Evolutionary conservation across 1,139 yeast species (phyloP).

Genomic region (Oligophagozyma castellii): DNA sequence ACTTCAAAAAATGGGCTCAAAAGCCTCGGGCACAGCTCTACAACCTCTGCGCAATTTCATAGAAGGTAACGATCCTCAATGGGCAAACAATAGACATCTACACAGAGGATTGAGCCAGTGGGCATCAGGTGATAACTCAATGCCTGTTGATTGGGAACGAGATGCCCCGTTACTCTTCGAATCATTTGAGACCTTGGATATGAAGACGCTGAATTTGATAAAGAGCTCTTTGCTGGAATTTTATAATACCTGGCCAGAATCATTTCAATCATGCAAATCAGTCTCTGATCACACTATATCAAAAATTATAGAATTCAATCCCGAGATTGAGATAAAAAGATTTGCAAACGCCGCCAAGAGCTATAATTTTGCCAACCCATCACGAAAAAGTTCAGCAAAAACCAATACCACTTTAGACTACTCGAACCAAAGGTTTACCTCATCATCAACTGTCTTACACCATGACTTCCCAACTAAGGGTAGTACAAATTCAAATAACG

Average conservation of each 20-base stretch:
- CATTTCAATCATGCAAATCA: conserved; percentile 51
- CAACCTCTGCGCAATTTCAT: conserved; percentile 28
- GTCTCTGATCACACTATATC: conserved; percentile 56
- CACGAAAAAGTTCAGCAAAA: conserved; percentile 4
- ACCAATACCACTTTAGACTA: conserved; percentile 9
- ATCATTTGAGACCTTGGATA: conserved; percentile 64
- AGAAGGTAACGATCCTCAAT: conserved; percentile 37
- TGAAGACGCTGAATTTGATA: conserved; percentile 46
- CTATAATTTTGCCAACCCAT: conserved; percentile 9
- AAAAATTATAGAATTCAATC: conserved; percentile 46
- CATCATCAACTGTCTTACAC: conserved; percentile 13
- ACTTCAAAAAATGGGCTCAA: conserved; percentile 37
- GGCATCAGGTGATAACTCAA: conserved; percentile 6
- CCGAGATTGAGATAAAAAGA: conserved; percentile 42
- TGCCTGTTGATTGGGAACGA: conserved; percentile 42
- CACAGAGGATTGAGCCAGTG: conserved; percentile 29
- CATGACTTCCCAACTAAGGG: conserved; percentile 12
- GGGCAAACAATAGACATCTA: conserved; percentile 30
- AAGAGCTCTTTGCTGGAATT: conserved; percentile 56
- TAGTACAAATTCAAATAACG: conserved; percentile 15
- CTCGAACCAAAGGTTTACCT: conserved; percentile 7
- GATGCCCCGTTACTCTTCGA: conserved; percentile 71
- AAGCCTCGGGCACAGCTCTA: conserved; percentile 44
- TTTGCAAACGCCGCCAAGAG: conserved; percentile 35
- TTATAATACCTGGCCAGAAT: no score